phyloP scores from a whole-genome alignment of 352 stramenopile species.

The Globisporangium emineosum region DNA sequence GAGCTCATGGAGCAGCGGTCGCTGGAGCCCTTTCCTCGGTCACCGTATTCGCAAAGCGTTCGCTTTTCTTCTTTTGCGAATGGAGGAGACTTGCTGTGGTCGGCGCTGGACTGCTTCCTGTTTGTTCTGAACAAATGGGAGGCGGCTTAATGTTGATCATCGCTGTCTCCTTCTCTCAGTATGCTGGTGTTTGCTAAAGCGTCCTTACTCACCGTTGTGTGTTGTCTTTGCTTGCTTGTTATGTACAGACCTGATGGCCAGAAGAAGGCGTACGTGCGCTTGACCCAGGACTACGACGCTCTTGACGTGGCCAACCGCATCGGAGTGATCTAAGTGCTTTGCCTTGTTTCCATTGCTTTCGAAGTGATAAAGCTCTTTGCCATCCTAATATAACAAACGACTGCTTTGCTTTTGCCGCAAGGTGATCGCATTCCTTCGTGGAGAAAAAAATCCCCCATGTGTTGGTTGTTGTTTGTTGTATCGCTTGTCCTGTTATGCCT shows the following conservation, averaged over 20 bases:
- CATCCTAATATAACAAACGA: constrained; percentile 50
- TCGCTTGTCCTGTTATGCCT: not conserved
- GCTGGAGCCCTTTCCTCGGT: constrained; percentile 11
- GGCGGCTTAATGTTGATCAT: not conserved
- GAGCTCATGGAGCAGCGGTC: constrained; percentile 6
- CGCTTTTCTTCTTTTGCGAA: constrained; percentile 14
- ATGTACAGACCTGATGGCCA: constrained; percentile 94
- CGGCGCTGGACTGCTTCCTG: constrained; percentile 3
- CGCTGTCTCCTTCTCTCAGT: constrained; percentile 24
- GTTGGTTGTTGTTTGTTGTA: not conserved
- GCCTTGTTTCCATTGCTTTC: constrained; percentile 21
- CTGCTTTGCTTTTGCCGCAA: constrained; percentile 12
- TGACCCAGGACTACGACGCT: constrained; percentile 99
- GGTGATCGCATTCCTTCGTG: constrained; percentile 14
- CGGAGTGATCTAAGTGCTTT: constrained; percentile 97
- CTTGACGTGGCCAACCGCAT: constrained; percentile 99
- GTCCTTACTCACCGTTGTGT: constrained; percentile 25
- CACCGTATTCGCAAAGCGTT: constrained; percentile 4
- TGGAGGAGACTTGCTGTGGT: not conserved
- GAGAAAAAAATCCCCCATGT: constrained; percentile 7
- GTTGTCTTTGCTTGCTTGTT: constrained; percentile 20
- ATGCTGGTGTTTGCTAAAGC: constrained; percentile 16
- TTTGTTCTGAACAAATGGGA: not conserved
- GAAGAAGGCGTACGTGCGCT: constrained; percentile 99
- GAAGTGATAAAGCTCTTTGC: constrained; percentile 51